Evolutionary conservation across 768 basidiomycete genomes (phyloP).

Genomic region (Cantharellus cinnabarinus): DNA sequence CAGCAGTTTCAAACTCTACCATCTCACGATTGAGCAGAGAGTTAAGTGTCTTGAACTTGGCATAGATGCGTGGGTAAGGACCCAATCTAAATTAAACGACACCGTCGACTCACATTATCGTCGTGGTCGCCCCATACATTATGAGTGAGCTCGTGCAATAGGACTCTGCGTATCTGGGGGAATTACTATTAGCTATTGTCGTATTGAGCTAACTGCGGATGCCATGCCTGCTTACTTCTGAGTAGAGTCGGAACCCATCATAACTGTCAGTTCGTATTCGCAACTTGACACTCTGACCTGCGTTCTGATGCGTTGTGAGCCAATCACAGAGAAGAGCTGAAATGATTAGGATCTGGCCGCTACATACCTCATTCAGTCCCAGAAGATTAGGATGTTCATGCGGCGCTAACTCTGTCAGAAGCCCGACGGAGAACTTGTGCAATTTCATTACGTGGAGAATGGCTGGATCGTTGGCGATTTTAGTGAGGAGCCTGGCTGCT

Average conservation of each 20-base stretch:
- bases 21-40: constrained; percentile 57
- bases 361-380: constrained; percentile 40
- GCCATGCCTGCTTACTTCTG: constrained; percentile 10
- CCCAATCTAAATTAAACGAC: neutral
- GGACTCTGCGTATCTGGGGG: constrained; percentile 33
- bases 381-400: constrained; percentile 50
- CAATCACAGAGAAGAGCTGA: neutral
- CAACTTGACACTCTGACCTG: constrained; percentile 36
- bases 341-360: neutral
- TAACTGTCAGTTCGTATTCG: constrained; percentile 49
- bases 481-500: constrained; percentile 33
- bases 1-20: constrained; percentile 38
- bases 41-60: constrained; percentile 55
- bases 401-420: constrained; percentile 59
- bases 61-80: too few relatives aligned
- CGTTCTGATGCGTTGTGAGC: neutral
- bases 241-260: constrained; percentile 50
- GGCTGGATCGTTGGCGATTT: constrained; percentile 48
- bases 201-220: too few relatives aligned
- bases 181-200: too few relatives aligned
- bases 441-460: constrained; percentile 49
- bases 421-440: constrained; percentile 45
- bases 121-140: constrained; percentile 57
- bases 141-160: constrained; percentile 62
- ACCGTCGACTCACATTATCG: constrained; percentile 33